Percentiles rank a stretch among this genome's conserved stretches.
Conservation (phyloP, 306 rosid genomes). For the Trifolium dubium region DNA sequence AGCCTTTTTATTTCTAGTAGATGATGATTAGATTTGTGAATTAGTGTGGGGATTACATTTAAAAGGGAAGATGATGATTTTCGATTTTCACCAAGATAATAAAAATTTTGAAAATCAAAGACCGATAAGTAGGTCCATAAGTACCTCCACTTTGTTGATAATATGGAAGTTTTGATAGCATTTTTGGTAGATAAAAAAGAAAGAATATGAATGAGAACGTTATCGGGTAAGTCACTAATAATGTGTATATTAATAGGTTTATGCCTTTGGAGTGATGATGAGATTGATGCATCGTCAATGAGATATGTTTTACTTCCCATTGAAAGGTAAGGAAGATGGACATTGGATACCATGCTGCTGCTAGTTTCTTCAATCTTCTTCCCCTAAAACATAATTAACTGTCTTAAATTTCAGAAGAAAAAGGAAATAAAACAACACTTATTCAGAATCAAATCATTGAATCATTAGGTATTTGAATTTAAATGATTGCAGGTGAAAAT, state of each 20-base stretch:
- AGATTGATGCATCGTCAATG: too few species aligned
- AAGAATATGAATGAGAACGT: neutral
- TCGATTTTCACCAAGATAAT: too few species aligned
- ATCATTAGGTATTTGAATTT: neutral
- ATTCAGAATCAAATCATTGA: too few species aligned
- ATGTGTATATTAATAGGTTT: too few species aligned
- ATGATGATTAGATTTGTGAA: neutral
- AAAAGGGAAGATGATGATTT: neutral
- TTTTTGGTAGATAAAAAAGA: neutral
- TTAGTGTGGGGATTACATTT: neutral
- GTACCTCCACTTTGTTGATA: neutral
- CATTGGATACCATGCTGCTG: neutral
- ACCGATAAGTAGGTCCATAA: neutral
- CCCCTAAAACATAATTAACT: neutral
- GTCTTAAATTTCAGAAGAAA: neutral
- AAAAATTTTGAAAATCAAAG: too few species aligned
- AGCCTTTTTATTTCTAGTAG: too few species aligned
- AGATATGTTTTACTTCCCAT: too few species aligned
- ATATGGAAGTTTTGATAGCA: neutral
- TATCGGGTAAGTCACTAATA: neutral
- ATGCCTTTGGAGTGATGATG: neutral
- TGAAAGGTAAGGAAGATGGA: too few species aligned
- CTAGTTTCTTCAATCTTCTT: neutral
- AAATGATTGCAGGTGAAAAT: neutral
- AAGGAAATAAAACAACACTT: neutral